Evolutionary conservation across 2,329 filamentous ascomycete genomes (phyloP).

Genomic region (Alternaria sp.): DNA sequence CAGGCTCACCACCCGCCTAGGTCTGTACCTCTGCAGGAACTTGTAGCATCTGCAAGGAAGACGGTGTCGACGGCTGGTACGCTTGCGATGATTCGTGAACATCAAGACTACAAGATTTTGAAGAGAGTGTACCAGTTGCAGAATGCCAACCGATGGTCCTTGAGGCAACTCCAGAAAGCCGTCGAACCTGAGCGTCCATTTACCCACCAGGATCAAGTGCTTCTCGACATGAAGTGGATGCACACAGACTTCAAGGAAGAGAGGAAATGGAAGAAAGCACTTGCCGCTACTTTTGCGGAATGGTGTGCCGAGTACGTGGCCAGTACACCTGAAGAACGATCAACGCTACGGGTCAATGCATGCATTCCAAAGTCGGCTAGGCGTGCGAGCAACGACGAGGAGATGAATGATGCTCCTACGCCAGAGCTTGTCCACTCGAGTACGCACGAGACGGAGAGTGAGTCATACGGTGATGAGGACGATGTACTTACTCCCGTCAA

Average conservation of each 20-base stretch:
- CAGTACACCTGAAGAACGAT: conserved; percentile 67
- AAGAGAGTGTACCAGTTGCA: conserved; percentile 89
- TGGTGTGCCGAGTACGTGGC: conserved; percentile 85
- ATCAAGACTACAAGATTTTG: conserved; percentile 85
- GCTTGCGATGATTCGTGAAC: conserved; percentile 81
- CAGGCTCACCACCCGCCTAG: conserved; percentile 64
- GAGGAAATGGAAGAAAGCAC: conserved; percentile 87
- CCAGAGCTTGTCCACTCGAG: conserved; percentile 49
- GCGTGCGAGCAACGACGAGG: conserved; percentile 24
- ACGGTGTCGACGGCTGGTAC: conserved; percentile 87
- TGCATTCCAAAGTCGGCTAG: conserved; percentile 27
- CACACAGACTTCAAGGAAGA: conserved; percentile 94
- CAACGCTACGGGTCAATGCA: conserved; percentile 72
- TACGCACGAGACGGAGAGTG: conserved; percentile 48
- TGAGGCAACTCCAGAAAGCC: conserved; percentile 85
- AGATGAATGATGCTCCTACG: conserved; percentile 49
- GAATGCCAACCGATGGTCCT: conserved; percentile 88
- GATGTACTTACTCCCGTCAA: conserved; percentile 52
- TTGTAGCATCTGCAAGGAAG: conserved; percentile 85
- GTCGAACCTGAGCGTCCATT: conserved; percentile 78
- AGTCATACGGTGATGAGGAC: conserved; percentile 49
- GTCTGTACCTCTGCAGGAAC: conserved; percentile 65
- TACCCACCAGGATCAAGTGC: conserved; percentile 83
- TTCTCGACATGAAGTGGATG: conserved; percentile 98
- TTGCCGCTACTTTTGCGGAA: conserved; percentile 79